Conservation (phyloP, 1,284 basidiomycete species). For the Pseudozyma sp. region DNA sequence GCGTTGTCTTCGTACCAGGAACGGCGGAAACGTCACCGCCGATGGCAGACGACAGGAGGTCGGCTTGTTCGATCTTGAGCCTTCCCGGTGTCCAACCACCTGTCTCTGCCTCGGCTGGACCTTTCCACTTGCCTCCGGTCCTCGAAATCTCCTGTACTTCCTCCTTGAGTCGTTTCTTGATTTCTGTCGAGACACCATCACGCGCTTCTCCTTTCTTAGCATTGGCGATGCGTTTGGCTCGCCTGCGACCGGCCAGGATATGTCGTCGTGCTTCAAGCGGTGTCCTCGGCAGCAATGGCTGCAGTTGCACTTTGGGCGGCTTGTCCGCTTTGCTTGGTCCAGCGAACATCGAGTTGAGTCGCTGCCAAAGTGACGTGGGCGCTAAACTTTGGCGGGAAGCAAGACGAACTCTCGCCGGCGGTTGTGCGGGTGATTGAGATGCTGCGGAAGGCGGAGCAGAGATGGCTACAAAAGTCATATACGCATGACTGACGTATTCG, state of each 20-base stretch:
- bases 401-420: conserved; percentile 45
- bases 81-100: conserved; percentile 31
- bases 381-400: conserved; percentile 35
- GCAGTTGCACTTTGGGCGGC: conserved; percentile 53
- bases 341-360: conserved; percentile 14
- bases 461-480: conserved; percentile 69
- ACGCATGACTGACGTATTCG: conserved; percentile 69
- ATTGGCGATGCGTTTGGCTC: conserved; percentile 65
- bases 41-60: conserved; percentile 27
- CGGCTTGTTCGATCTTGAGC: conserved; percentile 31
- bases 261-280: conserved; percentile 69
- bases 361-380: conserved; percentile 23
- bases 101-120: conserved; percentile 28
- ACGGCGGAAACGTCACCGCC: conserved; percentile 23
- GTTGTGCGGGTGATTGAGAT: conserved; percentile 16
- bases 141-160: conserved; percentile 53
- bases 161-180: conserved; percentile 53
- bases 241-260: conserved; percentile 69
- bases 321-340: conserved; percentile 6
- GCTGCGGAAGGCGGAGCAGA: conserved; percentile 13
- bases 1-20: conserved; percentile 15
- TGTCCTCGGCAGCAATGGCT: conserved; percentile 61
- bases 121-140: conserved; percentile 37
- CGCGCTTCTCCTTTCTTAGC: conserved; percentile 52
- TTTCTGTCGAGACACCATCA: conserved; percentile 46